Conservation (phyloP, 78 protist species). For the Bodo saltans region DNA sequence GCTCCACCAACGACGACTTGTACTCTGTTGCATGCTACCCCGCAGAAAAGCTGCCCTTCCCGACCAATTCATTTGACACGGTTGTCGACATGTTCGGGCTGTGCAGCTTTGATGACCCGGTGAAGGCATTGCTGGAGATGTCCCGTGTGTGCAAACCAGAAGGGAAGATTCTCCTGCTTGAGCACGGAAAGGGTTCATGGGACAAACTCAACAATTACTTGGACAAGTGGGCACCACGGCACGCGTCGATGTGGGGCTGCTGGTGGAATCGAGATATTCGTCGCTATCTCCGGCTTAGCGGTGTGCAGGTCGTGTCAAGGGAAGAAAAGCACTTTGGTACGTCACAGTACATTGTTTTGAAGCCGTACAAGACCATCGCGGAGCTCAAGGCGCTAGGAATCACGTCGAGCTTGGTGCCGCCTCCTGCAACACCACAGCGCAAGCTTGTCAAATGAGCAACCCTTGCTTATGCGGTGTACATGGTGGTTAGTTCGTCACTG, state of each 20-base stretch:
- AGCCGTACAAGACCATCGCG: neutral
- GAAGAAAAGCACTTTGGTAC: constrained; percentile 20
- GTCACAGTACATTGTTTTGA: neutral
- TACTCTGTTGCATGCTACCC: neutral
- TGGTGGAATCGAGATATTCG: constrained; percentile 29
- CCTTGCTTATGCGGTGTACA: no score
- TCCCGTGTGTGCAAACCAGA: constrained; percentile 18
- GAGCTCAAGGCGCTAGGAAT: no score
- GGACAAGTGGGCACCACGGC: neutral
- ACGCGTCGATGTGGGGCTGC: constrained; percentile 24
- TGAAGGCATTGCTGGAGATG: constrained; percentile 20
- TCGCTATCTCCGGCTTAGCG: neutral
- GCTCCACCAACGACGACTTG: neutral
- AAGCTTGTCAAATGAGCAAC: no score
- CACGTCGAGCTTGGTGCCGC: no score
- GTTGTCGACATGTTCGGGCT: constrained; percentile 46
- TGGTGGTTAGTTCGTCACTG: no score
- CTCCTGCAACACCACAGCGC: no score
- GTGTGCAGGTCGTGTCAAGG: neutral
- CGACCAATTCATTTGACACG: constrained; percentile 39
- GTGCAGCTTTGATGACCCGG: constrained; percentile 41
- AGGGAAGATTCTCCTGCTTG: constrained; percentile 21
- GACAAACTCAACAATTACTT: neutral
- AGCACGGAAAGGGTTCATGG: constrained; percentile 29
- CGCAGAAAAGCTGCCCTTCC: constrained; percentile 13